Conservation (phyloP, 352 stramenopile genomes). For the Pythium monospermum region DNA sequence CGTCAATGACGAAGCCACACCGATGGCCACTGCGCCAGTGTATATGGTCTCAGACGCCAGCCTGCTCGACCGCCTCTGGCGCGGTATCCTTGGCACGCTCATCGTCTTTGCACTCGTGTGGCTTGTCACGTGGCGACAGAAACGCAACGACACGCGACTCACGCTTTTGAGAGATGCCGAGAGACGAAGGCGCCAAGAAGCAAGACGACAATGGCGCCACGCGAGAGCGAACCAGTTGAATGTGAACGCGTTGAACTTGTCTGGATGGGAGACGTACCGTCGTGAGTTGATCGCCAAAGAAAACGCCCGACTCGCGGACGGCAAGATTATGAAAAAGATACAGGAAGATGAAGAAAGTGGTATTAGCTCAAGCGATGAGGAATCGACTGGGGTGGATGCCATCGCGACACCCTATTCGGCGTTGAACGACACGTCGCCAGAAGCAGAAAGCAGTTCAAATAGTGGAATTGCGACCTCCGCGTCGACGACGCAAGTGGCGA, state of each 20-base stretch:
- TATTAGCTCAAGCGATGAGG: too few relatives aligned
- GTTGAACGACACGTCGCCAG: too few relatives aligned
- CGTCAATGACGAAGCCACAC: not conserved
- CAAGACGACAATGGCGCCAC: not conserved
- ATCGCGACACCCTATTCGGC: too few relatives aligned
- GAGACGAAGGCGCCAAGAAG: not conserved
- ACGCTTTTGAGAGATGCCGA: not conserved
- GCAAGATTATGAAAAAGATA: not conserved
- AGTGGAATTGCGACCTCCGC: too few relatives aligned
- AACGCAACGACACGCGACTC: not conserved
- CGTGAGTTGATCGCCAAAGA: slow-evolving; percentile 9
- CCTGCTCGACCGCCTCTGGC: slow-evolving; percentile 2
- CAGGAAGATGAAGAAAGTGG: not conserved
- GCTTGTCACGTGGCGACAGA: not conserved
- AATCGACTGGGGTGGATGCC: too few relatives aligned
- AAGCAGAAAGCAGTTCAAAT: too few relatives aligned
- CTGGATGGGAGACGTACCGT: slow-evolving; percentile 9
- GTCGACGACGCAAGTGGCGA: too few relatives aligned
- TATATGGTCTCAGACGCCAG: not conserved
- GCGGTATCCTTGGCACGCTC: not conserved
- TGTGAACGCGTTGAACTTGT: slow-evolving; percentile 4
- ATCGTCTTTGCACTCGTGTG: slow-evolving; percentile 7
- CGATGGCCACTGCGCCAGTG: not conserved
- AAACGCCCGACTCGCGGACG: not conserved
- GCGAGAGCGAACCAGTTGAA: not conserved